Evolutionary conservation across 2,329 filamentous ascomycete species (phyloP).

Genomic region (Neopestalotiopsis sp.): DNA sequence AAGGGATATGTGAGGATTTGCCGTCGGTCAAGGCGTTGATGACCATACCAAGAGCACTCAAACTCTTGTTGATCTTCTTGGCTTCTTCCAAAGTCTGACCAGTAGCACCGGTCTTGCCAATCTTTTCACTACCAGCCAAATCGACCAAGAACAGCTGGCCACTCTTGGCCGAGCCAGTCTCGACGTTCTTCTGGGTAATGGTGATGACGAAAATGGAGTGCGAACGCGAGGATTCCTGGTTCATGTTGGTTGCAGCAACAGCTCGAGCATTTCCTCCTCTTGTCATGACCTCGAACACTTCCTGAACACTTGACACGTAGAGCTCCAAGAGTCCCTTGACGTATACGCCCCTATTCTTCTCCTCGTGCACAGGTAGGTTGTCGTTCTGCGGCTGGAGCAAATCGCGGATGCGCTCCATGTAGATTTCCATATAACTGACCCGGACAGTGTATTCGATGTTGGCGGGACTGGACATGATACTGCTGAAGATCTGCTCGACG

Average conservation of each 20-base stretch:
- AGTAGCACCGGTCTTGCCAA: constrained; percentile 96
- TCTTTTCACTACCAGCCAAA: constrained; percentile 97
- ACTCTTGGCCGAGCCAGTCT: constrained; percentile 94
- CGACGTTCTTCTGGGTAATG: constrained; percentile 95
- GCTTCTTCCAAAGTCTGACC: constrained; percentile 97
- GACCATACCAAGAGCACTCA: constrained; percentile 98
- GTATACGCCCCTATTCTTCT: constrained; percentile 94
- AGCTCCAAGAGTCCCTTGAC: constrained; percentile 95
- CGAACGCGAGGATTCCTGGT: constrained; percentile 95
- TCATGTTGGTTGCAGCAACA: constrained; percentile 99
- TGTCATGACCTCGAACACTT: constrained; percentile 97
- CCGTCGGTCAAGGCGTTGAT: constrained; percentile 97
- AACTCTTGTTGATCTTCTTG: constrained; percentile 99
- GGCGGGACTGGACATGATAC: constrained; percentile 87
- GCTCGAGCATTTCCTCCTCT: constrained; percentile 87
- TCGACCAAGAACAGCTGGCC: constrained; percentile 97
- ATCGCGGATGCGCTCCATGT: constrained; percentile 98
- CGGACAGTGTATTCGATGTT: constrained; percentile 99
- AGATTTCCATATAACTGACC: constrained; percentile 99
- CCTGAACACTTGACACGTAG: constrained; percentile 92
- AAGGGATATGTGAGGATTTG: constrained; percentile 95
- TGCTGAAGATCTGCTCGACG: constrained; percentile 95
- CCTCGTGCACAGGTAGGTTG: constrained; percentile 96
- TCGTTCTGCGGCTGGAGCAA: constrained; percentile 91
- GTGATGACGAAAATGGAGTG: constrained; percentile 99